Evolutionary conservation across 2,329 filamentous ascomycete genomes (phyloP).

Genomic region (Calonectria honghensis): DNA sequence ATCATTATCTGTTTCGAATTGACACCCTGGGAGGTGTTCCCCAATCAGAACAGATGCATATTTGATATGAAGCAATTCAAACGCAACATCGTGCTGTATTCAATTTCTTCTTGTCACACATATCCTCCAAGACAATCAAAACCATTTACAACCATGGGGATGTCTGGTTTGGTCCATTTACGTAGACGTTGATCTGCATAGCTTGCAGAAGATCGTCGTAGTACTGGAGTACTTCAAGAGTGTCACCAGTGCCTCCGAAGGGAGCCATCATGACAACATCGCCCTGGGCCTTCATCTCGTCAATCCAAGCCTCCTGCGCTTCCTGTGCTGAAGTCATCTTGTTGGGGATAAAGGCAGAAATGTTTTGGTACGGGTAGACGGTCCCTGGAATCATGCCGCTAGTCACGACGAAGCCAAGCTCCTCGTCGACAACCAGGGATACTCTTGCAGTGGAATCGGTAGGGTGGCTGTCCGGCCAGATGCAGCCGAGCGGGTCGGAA

Average conservation of each 20-base stretch:
- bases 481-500: slow-evolving; percentile 25
- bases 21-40: neutral
- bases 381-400: slow-evolving; percentile 34
- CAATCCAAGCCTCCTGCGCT: slow-evolving; percentile 30
- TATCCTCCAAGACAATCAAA: neutral
- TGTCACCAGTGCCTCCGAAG: slow-evolving; percentile 35
- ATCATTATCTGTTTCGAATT: neutral
- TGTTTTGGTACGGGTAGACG: slow-evolving; percentile 32
- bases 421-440: slow-evolving; percentile 33
- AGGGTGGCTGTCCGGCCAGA: slow-evolving; percentile 32
- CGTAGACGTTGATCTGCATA: slow-evolving; percentile 40
- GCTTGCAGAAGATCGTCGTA: slow-evolving; percentile 37
- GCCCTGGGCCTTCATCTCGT: slow-evolving; percentile 14
- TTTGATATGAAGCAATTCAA: neutral
- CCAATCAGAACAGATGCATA: neutral
- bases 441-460: slow-evolving; percentile 33
- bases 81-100: neutral
- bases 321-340: slow-evolving; percentile 30
- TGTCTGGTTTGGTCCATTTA: slow-evolving; percentile 37
- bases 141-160: slow-evolving; percentile 30
- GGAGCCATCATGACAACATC: slow-evolving; percentile 21
- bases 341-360: slow-evolving; percentile 39
- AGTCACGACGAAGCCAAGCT: slow-evolving; percentile 38
- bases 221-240: slow-evolving; percentile 40
- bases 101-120: neutral